Percentiles rank a stretch among this genome's conserved stretches.
Conservation (phyloP, 2,329 filamentous ascomycete species). For the Colletotrichum sp. region DNA sequence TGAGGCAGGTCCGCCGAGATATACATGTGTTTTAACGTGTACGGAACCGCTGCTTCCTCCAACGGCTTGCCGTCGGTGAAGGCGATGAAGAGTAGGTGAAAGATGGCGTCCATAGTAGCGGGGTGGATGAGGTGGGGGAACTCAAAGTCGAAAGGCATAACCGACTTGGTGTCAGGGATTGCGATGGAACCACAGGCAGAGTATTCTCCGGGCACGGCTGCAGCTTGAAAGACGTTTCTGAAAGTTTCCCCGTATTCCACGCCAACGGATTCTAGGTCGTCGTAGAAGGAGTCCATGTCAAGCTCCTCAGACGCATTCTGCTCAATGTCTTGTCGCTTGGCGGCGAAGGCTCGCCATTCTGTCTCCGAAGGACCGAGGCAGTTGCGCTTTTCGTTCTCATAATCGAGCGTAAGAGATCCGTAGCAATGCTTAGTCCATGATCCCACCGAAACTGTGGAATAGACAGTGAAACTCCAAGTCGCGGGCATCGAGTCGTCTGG, state of each 20-base stretch:
- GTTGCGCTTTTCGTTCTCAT: neutral
- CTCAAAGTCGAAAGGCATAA: slow-evolving; percentile 34
- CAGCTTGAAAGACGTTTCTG: neutral
- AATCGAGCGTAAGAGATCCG: neutral
- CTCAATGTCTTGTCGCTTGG: neutral
- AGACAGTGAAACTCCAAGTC: neutral
- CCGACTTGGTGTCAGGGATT: slow-evolving; percentile 19
- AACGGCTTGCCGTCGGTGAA: neutral
- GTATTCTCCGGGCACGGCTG: neutral
- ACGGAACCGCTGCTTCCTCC: neutral
- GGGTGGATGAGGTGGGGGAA: slow-evolving; percentile 34
- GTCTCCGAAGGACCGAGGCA: neutral
- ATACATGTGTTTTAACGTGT: neutral
- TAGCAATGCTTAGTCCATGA: neutral
- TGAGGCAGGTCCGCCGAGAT: neutral
- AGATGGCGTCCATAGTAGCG: slow-evolving; percentile 31
- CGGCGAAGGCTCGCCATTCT: neutral
- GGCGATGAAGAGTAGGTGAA: slow-evolving; percentile 22
- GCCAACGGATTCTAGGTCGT: slow-evolving; percentile 13
- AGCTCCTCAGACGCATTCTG: neutral
- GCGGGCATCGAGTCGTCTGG: neutral
- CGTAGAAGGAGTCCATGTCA: slow-evolving; percentile 20
- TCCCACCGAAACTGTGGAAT: neutral
- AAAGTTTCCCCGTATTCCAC: slow-evolving; percentile 23
- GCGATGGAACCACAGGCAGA: neutral